phyloP scores from a whole-genome alignment of 345 rosid genomes.

The Raphanus raphanistrum region DNA sequence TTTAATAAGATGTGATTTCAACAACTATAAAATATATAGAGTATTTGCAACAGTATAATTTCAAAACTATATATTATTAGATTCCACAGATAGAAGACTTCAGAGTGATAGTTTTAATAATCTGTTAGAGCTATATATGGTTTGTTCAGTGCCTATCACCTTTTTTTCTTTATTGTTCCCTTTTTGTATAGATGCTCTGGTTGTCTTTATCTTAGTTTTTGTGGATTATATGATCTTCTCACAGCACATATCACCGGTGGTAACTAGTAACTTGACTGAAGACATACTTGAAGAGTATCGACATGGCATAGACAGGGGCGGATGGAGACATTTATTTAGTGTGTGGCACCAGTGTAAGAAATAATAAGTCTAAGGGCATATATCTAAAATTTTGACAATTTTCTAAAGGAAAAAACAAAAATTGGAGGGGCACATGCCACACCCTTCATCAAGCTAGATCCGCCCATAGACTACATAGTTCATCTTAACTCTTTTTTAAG shows the following conservation, averaged over 20 bases:
- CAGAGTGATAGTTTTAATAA: neutral
- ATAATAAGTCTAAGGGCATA: too few species aligned
- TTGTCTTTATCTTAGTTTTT: neutral
- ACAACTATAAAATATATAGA: neutral
- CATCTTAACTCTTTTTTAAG: neutral
- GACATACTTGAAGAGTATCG: neutral
- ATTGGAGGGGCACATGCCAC: too few species aligned
- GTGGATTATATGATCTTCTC: neutral
- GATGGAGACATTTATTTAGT: too few species aligned
- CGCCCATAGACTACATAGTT: too few species aligned
- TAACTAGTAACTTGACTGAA: neutral
- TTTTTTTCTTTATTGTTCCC: neutral
- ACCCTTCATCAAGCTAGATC: too few species aligned
- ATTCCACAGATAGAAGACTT: neutral
- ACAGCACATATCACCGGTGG: neutral
- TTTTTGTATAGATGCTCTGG: neutral
- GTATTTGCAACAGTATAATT: neutral
- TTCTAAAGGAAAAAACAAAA: too few species aligned
- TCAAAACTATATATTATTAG: too few species aligned
- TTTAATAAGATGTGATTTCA: neutral
- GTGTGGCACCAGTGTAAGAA: too few species aligned
- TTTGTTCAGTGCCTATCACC: neutral
- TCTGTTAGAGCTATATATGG: neutral
- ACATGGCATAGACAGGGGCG: too few species aligned
- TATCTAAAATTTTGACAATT: too few species aligned